These are phyloP conservation scores for Sclerotinia borealis DNA, from an alignment of 2,329 filamentous ascomycete genomes.

Conservation along the genomic window DNA sequence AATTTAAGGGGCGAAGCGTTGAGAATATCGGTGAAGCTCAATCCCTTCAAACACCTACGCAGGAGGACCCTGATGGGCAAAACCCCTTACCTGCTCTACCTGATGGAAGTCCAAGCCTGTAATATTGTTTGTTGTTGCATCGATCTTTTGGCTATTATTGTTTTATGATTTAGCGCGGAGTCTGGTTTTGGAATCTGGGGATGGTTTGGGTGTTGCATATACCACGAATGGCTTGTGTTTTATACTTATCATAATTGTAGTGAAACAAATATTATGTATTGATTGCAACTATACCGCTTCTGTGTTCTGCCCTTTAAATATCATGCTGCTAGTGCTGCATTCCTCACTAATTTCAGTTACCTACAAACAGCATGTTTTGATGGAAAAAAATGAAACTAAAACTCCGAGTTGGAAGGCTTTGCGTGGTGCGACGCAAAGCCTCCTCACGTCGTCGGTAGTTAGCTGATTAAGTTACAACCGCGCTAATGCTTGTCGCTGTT, in stretches of 20 bases:
- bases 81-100: constrained; percentile 3
- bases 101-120: background rate
- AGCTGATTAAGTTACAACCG: background rate
- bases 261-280: background rate
- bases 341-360: background rate
- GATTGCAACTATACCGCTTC: background rate
- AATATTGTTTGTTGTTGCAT: background rate
- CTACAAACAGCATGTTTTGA: no score
- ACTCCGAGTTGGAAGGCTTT: no score
- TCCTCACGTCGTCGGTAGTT: no score
- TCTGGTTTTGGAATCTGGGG: background rate
- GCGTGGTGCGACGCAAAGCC: no score
- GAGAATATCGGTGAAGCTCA: background rate
- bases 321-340: background rate
- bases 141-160: background rate
- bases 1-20: background rate
- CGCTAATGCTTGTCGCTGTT: background rate
- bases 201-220: background rate
- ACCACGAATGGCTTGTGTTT: background rate
- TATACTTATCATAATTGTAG: background rate
- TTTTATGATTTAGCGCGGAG: constrained; percentile 4
- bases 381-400: no score
- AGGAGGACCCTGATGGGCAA: background rate
- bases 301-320: background rate
- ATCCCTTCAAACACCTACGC: background rate